Evolutionary conservation across 2,329 filamentous ascomycete species (phyloP).

Genomic region (Alternaria sp.): DNA sequence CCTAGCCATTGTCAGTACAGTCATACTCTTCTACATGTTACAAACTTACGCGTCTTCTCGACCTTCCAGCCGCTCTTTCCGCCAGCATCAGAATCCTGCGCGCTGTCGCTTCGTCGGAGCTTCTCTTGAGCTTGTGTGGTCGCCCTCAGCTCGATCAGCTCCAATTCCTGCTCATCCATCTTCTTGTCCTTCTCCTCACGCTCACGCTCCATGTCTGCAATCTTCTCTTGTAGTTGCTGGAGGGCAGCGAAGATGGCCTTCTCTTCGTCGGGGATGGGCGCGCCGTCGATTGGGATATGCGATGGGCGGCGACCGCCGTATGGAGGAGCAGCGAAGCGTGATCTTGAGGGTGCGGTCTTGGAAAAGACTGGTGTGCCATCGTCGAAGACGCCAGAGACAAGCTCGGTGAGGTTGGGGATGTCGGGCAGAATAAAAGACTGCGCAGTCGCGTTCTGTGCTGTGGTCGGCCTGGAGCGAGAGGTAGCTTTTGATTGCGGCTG

Average conservation of each 20-base stretch:
- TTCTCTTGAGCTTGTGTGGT: constrained; percentile 53
- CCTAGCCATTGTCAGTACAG: constrained; percentile 47
- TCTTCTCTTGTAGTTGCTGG: constrained; percentile 63
- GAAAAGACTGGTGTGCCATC: constrained; percentile 64
- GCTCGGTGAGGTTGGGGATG: constrained; percentile 65
- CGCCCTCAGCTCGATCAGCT: constrained; percentile 59
- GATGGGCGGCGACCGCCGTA: constrained; percentile 36
- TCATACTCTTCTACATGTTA: neutral
- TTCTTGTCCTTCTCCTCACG: constrained; percentile 59
- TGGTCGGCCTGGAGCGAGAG: constrained; percentile 45
- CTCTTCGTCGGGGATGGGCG: constrained; percentile 66
- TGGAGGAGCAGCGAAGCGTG: constrained; percentile 60
- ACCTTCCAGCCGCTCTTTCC: constrained; percentile 46
- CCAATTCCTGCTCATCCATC: constrained; percentile 59
- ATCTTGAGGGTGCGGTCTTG: constrained; percentile 57
- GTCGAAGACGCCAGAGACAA: constrained; percentile 64
- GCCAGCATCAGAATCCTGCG: constrained; percentile 55
- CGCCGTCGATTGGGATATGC: constrained; percentile 58
- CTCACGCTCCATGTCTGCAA: constrained; percentile 62
- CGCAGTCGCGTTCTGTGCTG: constrained; percentile 58
- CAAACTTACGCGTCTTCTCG: constrained; percentile 66
- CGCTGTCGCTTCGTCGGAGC: constrained; percentile 54
- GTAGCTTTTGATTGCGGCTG: constrained; percentile 26
- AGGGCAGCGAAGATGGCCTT: constrained; percentile 68
- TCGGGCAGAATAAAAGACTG: constrained; percentile 68